Evolutionary conservation across 495 filamentous ascomycete species (phyloP).

Genomic region (Aspergillus nanangensis): DNA sequence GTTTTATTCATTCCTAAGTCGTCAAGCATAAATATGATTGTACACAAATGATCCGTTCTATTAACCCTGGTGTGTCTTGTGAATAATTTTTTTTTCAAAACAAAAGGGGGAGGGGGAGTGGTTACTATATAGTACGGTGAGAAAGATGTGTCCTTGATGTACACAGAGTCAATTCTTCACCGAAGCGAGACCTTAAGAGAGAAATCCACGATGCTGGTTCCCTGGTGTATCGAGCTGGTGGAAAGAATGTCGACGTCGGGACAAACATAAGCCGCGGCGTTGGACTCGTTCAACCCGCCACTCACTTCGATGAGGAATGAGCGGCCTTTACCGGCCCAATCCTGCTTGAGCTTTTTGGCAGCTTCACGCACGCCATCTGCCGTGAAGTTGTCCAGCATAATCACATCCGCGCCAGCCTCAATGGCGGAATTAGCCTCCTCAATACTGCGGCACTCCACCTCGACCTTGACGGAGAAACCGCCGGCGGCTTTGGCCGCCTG

Average conservation of each 20-base stretch:
- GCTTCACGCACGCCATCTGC: constrained; percentile 68
- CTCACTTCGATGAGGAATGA: constrained; percentile 84
- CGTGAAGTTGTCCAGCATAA: constrained; percentile 96
- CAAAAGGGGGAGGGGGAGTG: no score
- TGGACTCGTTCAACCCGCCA: constrained; percentile 81
- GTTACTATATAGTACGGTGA: no score
- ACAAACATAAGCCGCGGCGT: constrained; percentile 75
- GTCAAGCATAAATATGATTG: no score
- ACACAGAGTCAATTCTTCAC: no score
- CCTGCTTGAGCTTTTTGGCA: constrained; percentile 66
- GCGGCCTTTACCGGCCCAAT: constrained; percentile 60
- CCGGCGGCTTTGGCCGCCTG: constrained; percentile 75
- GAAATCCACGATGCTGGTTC: constrained; percentile 88
- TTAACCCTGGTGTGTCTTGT: no score
- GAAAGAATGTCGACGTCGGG: constrained; percentile 92
- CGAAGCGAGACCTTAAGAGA: constrained; percentile 76
- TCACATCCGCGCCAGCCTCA: constrained; percentile 82
- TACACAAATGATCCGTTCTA: no score
- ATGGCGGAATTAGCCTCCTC: constrained; percentile 89
- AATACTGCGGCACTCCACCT: constrained; percentile 89
- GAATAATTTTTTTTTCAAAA: no score
- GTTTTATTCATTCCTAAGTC: no score
- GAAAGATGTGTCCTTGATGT: no score
- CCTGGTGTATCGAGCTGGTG: constrained; percentile 95
- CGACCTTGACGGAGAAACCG: constrained; percentile 88